A percentile compares a stretch with the other conserved stretches of the same genome.
These are phyloP conservation scores for Claviceps maximensis DNA, from an alignment of 2,329 filamentous ascomycete genomes.

Conservation along the genomic window DNA sequence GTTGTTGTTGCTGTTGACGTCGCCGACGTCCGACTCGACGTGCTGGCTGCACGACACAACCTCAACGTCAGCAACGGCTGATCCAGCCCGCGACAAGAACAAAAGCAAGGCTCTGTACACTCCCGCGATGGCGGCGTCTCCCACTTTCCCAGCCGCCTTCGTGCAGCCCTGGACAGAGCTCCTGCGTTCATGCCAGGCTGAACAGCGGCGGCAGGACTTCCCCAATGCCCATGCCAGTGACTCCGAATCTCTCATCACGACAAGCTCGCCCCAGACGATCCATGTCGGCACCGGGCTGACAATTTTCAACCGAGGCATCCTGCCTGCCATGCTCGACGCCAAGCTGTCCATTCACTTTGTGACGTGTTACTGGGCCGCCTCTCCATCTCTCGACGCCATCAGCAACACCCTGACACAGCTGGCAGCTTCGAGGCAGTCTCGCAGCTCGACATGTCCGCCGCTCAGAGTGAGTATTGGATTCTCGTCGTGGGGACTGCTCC, in stretches of 20 bases:
- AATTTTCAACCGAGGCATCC: conserved; percentile 40
- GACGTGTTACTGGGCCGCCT: conserved; percentile 71
- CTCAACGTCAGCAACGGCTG: neutral
- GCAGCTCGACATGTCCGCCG: conserved; percentile 11
- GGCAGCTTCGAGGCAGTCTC: conserved; percentile 29
- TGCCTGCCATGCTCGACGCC: conserved; percentile 48
- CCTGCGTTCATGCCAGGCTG: conserved; percentile 18
- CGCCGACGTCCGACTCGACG: no score
- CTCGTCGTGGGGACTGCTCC: conserved; percentile 57
- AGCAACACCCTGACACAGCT: conserved; percentile 44
- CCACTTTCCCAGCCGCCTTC: conserved; percentile 24
- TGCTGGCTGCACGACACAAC: no score
- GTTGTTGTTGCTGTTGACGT: no score
- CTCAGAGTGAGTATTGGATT: conserved; percentile 62
- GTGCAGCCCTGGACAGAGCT: conserved; percentile 24
- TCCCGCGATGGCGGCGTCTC: neutral
- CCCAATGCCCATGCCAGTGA: conserved; percentile 34
- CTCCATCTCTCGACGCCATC: conserved; percentile 45
- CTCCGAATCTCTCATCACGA: conserved; percentile 33
- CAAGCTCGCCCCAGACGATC: conserved; percentile 33
- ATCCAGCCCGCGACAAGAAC: neutral
- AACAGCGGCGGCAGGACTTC: conserved; percentile 27
- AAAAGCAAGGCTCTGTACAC: neutral
- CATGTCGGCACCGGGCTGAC: conserved; percentile 44
- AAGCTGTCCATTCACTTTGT: conserved; percentile 57